phyloP scores from a whole-genome alignment of 2,329 filamentous ascomycete species.

The Botrytis cinerea region DNA sequence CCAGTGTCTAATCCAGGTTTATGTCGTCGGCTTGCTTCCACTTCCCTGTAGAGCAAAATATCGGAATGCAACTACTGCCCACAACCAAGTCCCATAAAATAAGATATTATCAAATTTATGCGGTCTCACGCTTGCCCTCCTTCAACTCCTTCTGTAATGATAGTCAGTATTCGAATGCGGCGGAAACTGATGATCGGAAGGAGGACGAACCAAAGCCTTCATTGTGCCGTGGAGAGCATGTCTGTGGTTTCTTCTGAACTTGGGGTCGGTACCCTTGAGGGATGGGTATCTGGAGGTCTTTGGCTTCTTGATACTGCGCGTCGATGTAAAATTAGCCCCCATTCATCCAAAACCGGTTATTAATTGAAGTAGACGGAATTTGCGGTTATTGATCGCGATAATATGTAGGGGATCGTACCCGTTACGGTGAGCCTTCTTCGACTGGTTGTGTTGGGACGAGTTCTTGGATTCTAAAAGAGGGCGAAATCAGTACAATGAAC shows the following conservation, averaged over 20 bases:
- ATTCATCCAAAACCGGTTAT: neutral
- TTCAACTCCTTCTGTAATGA: constrained; percentile 84
- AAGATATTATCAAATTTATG: constrained; percentile 54
- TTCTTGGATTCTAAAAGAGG: constrained; percentile 84
- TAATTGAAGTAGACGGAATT: neutral
- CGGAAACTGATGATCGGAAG: neutral
- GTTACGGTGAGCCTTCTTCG: constrained; percentile 98
- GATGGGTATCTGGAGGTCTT: constrained; percentile 99
- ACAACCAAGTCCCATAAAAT: constrained; percentile 35
- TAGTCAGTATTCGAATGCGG: constrained; percentile 27
- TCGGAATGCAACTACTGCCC: constrained; percentile 36
- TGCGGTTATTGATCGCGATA: constrained; percentile 1
- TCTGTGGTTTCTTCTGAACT: constrained; percentile 99
- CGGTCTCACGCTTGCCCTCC: constrained; percentile 90
- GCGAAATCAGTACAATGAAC: constrained; percentile 13
- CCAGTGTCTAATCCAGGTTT: constrained; percentile 29
- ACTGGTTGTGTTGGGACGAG: constrained; percentile 52
- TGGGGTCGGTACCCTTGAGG: constrained; percentile 97
- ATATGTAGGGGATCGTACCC: constrained; percentile 64
- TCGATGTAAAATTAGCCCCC: constrained; percentile 16
- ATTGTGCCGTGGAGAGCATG: constrained; percentile 99
- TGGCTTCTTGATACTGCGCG: constrained; percentile 97
- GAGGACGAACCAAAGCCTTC: constrained; percentile 76
- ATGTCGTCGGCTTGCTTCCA: constrained; percentile 32
- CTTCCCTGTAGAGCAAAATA: constrained; percentile 34